These are phyloP conservation scores for Solanum ossicruentum DNA, from an alignment of 257 asterid species.

Conservation along the genomic window DNA sequence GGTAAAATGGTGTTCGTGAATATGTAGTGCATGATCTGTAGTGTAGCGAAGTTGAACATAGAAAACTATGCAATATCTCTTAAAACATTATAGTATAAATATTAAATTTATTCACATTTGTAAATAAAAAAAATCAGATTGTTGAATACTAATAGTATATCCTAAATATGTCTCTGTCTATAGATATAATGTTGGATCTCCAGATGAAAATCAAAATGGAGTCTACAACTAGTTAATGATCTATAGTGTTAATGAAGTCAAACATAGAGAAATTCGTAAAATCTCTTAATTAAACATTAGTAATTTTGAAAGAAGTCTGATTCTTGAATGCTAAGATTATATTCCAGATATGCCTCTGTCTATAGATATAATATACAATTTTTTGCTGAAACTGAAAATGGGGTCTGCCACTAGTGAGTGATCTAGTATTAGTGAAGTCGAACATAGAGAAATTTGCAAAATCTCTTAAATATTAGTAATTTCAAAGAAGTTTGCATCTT, in stretches of 20 bases:
- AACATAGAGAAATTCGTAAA: too few species aligned
- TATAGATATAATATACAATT: too few species aligned
- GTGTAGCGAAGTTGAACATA: not conserved
- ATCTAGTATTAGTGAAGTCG: too few species aligned
- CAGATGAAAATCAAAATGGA: not conserved
- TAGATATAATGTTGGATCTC: not conserved
- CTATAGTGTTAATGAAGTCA: not conserved
- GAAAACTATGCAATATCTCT: not conserved
- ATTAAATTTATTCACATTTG: not conserved
- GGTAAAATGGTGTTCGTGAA: not conserved
- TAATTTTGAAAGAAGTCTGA: too few species aligned
- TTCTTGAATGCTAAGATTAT: too few species aligned
- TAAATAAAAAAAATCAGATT: not conserved
- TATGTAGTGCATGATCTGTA: not conserved
- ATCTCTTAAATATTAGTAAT: not conserved
- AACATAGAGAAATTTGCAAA: not conserved
- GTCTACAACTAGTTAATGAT: not conserved
- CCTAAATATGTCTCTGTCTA: not conserved
- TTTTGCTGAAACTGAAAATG: too few species aligned
- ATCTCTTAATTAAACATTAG: too few species aligned
- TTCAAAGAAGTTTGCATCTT: not conserved
- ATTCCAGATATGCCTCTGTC: too few species aligned
- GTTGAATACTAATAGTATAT: not conserved
- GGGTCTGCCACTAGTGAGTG: too few species aligned
- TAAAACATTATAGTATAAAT: not conserved